Base-by-base conservation (phyloP, 176 grass and related monocot genomes). In the Olyra latifolia region DNA sequence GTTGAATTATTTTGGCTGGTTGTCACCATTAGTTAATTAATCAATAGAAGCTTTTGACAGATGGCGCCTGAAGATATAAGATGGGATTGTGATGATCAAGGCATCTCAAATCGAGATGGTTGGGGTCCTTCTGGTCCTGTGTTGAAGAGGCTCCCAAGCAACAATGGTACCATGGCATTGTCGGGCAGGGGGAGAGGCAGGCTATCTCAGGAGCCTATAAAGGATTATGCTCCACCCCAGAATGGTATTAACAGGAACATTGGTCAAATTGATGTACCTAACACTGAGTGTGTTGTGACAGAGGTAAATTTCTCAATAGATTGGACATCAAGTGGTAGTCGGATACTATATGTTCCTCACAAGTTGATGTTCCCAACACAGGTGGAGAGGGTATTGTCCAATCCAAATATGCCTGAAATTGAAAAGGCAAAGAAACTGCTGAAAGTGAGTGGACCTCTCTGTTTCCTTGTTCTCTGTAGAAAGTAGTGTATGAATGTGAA, bases 61-160 rank as follows among this genome's bases (percentile, higher is more conserved):
- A 96, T 99, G 84, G 69, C 88, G 67, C 91, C 90, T 78, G 84
- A 93, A 78, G 90, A 99, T 93, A 99, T 99, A 78, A 87, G 81
- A 88, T 99, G 90, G 96, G 87, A 91, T 56, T 68, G 67, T 68
- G 82, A 89, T 45, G 81, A 83, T 50, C 75, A 85, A 73, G 81
- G 77, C 7, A 55, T 77, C 44, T 73, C 42, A 66, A 88, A 83
- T 49, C 86, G 29, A 47, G 86, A 88, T 78, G 58, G 79, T 15
- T 73, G 78, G 88, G 88, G 23, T 81, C 77, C 88, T 60, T 77
- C 87, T 30, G 85, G 81, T 69, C 82, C 77, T 62, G 73, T 82
- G 43, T 60, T 82, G 77, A 89, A 76, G 78, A 92, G 91, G 71
- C 43, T 75, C 28, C 72, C 52, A 57, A 67, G 62, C 74, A 83